phyloP scores from a whole-genome alignment of 1,284 basidiomycete genomes.

The Ustilago curta region DNA sequence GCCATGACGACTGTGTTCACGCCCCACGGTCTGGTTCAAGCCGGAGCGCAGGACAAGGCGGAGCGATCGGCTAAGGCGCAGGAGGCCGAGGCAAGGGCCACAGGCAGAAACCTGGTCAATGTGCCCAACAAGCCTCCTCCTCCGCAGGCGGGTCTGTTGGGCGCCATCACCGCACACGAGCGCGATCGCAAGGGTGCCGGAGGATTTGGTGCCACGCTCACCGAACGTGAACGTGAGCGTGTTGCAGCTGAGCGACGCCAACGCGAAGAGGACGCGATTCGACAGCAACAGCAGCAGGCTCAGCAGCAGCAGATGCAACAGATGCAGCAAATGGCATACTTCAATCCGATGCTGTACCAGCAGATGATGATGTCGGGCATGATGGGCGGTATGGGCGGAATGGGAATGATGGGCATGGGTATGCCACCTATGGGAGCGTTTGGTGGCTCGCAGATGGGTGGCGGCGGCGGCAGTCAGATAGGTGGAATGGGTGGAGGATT shows the following conservation, averaged over 20 bases:
- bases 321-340: conserved; percentile 73
- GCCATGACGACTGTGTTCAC: conserved; percentile 76
- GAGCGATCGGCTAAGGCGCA: conserved; percentile 94
- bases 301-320: conserved; percentile 82
- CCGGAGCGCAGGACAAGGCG: conserved; percentile 92
- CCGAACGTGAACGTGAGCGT: conserved; percentile 92
- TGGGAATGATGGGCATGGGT: conserved; percentile 65
- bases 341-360: conserved; percentile 61
- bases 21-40: conserved; percentile 91
- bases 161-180: conserved; percentile 94
- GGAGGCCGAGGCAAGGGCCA: conserved; percentile 89
- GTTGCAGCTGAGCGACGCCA: conserved; percentile 75
- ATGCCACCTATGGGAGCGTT: conserved; percentile 46
- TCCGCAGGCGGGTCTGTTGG: conserved; percentile 92
- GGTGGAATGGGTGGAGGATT: conserved; percentile 40
- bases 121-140: conserved; percentile 93
- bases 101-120: conserved; percentile 88
- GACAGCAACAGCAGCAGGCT: conserved; percentile 86
- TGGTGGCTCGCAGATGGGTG: conserved; percentile 55
- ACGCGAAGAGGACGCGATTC: conserved; percentile 89
- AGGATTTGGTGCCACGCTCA: conserved; percentile 91
- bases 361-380: conserved; percentile 70
- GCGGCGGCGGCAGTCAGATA: conserved; percentile 33
- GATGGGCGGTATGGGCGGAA: conserved; percentile 71
- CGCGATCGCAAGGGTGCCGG: conserved; percentile 92